Percentiles rank a stretch among this genome's conserved stretches.
phyloP scores from a whole-genome alignment of 306 rosid genomes.

The Prunus mume region DNA sequence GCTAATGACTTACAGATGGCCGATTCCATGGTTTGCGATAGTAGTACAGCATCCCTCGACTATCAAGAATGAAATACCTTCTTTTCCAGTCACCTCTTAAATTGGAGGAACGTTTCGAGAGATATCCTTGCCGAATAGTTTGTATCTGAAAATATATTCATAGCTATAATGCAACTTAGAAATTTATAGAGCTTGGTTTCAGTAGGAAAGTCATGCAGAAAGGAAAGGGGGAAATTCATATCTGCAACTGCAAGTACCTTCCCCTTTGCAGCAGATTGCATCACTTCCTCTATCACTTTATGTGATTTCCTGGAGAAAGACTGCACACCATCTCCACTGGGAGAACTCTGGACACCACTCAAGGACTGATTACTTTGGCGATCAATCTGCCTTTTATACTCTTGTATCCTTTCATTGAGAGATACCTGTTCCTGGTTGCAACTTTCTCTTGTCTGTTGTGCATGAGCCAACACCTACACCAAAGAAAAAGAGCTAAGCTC shows the following conservation, averaged over 20 bases:
- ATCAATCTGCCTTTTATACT: conserved; percentile 56
- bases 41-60: conserved; percentile 74
- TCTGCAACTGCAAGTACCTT: conserved; percentile 44
- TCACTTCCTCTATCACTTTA: conserved; percentile 59
- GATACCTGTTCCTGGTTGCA: conserved; percentile 54
- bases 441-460: conserved; percentile 61
- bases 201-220: conserved; percentile 11
- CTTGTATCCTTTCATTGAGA: conserved; percentile 64
- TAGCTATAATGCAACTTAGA: conserved; percentile 17
- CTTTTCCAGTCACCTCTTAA: conserved; percentile 92
- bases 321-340: conserved; percentile 43
- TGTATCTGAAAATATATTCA: conserved; percentile 50
- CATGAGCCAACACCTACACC: conserved; percentile 59
- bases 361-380: conserved; percentile 55
- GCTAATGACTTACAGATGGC: conserved; percentile 56
- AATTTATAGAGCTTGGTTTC: neutral
- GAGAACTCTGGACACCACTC: conserved; percentile 43
- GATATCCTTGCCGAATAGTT: conserved; percentile 83
- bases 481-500: conserved; percentile 26
- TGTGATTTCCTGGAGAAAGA: conserved; percentile 54
- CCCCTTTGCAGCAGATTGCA: conserved; percentile 70
- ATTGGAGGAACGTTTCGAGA: conserved; percentile 80
- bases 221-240: neutral
- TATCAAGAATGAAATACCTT: conserved; percentile 85
- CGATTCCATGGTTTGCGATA: conserved; percentile 71